Base-by-base conservation (phyloP, 2,329 filamentous ascomycete species). In the Cercospora sesami region DNA sequence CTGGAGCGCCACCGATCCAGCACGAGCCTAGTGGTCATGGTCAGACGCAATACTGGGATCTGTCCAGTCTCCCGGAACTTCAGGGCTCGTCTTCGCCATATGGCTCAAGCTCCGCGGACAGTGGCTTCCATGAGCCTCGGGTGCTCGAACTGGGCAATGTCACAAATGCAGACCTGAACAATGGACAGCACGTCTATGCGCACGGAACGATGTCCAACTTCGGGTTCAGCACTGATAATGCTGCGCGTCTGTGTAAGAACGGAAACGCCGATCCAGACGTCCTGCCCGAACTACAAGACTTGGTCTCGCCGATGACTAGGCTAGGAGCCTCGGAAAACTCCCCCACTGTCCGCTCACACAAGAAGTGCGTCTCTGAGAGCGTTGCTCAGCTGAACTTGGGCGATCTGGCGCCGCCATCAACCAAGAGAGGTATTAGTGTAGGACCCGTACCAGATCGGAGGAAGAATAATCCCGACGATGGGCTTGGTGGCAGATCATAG, bases 351-450 rank as follows among this genome's bases (percentile, higher is more conserved):
- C 53, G 51, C 53, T 39, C 58, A 58, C 72, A 72, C 60, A 71
- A 71, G 65, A 71, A 74, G 58, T 71, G 75, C 26, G 74, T 74
- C 62, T 78, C 76, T 33, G 73, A 74, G 42, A 73, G 73, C 66
- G 73, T 74, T 6, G 69, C 75, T 58, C 67, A 70, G 55, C 53
- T 71, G 53, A 70, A 73, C 48, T 65, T 73, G 63, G 71, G 68
- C 63, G 67, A 71, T 42, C 55, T 72, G 58, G 57, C 64, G 55
- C 65, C 68, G 42, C 61, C 58, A 59, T 59, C 31, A 45, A 48
- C 60, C 26, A 67, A 67, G 61, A 68, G 74, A 64, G 70, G 71
- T 51, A 68, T 57, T 45, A 74, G 73, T 68, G 67, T 72, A 39
- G 73, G 73, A 28, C 70, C 68, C 36, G 67, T 63, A 30, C 64